Conservation (phyloP, 2,329 filamentous ascomycete genomes). For the Helicocarpus griseus region DNA sequence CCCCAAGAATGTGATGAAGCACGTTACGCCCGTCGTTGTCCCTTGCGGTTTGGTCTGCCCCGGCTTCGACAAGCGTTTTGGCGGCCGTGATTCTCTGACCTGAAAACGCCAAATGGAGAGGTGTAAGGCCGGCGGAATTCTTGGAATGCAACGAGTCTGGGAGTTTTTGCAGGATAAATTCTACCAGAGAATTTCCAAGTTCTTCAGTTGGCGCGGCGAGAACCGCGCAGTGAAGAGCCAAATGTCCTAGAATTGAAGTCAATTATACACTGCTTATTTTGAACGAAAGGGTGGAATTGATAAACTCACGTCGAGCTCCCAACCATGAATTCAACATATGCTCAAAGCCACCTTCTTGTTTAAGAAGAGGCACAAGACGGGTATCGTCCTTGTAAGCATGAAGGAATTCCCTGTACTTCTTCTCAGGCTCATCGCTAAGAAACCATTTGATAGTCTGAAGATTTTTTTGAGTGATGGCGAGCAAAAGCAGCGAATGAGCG, state of each 20-base stretch:
- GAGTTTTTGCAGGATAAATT: slow-evolving; percentile 54
- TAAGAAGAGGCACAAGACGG: slow-evolving; percentile 51
- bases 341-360: slow-evolving; percentile 54
- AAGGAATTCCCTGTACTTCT: slow-evolving; percentile 60
- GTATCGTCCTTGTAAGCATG: slow-evolving; percentile 52
- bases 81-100: slow-evolving; percentile 28
- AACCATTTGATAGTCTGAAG: slow-evolving; percentile 70
- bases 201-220: neutral
- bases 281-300: neutral
- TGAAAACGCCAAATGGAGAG: slow-evolving; percentile 57
- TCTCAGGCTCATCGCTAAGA: slow-evolving; percentile 57
- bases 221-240: slow-evolving; percentile 4
- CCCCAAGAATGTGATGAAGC: slow-evolving; percentile 50
- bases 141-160: slow-evolving; percentile 56
- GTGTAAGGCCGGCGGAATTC: slow-evolving; percentile 41
- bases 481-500: slow-evolving; percentile 22
- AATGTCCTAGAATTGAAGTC: neutral
- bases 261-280: neutral
- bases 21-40: slow-evolving; percentile 57
- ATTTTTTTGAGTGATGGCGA: slow-evolving; percentile 34
- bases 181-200: slow-evolving; percentile 37
- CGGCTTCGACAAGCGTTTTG: slow-evolving; percentile 54
- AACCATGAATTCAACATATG: slow-evolving; percentile 46
- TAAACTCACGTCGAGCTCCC: slow-evolving; percentile 39
- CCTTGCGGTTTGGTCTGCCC: slow-evolving; percentile 58